These are phyloP conservation scores for Juglanconis oblonga DNA, from an alignment of 2,329 filamentous ascomycete species.

Conservation along the genomic window DNA sequence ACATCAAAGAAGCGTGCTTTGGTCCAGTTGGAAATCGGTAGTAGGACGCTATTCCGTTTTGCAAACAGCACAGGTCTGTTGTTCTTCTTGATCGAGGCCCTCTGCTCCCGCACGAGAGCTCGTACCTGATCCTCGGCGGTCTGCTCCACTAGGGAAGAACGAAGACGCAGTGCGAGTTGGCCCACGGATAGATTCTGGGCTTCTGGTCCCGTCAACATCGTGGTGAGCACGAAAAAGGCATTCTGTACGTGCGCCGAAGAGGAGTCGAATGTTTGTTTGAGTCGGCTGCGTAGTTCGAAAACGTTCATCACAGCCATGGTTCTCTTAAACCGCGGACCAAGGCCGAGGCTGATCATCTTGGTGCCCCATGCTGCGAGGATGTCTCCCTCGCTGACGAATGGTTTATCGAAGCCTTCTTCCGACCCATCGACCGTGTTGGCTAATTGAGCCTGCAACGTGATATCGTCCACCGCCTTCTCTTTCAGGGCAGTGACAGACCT, in stretches of 20 bases:
- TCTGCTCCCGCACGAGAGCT: neutral
- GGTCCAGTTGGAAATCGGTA: slow-evolving; percentile 19
- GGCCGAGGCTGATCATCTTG: slow-evolving; percentile 24
- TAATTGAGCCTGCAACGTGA: slow-evolving; percentile 1
- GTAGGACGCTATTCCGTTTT: neutral
- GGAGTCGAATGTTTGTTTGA: slow-evolving; percentile 26
- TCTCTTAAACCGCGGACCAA: slow-evolving; percentile 21
- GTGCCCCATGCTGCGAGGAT: slow-evolving; percentile 40
- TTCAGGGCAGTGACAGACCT: slow-evolving; percentile 28
- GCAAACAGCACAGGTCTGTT: neutral
- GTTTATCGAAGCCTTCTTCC: slow-evolving; percentile 10
- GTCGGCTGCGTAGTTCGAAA: slow-evolving; percentile 32
- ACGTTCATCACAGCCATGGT: slow-evolving; percentile 35
- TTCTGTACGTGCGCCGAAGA: slow-evolving; percentile 22
- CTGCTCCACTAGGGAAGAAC: slow-evolving; percentile 15
- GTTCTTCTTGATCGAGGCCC: neutral
- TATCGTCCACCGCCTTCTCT: slow-evolving; percentile 28
- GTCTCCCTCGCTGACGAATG: slow-evolving; percentile 45
- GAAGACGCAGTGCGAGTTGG: slow-evolving; percentile 14
- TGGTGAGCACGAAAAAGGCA: neutral
- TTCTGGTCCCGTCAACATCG: neutral
- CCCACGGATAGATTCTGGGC: slow-evolving; percentile 11
- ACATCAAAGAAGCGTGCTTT: slow-evolving; percentile 31
- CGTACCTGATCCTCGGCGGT: slow-evolving; percentile 14
- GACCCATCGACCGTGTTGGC: neutral